phyloP scores from a whole-genome alignment of 768 basidiomycete genomes.

The Clathrus columnatus region DNA sequence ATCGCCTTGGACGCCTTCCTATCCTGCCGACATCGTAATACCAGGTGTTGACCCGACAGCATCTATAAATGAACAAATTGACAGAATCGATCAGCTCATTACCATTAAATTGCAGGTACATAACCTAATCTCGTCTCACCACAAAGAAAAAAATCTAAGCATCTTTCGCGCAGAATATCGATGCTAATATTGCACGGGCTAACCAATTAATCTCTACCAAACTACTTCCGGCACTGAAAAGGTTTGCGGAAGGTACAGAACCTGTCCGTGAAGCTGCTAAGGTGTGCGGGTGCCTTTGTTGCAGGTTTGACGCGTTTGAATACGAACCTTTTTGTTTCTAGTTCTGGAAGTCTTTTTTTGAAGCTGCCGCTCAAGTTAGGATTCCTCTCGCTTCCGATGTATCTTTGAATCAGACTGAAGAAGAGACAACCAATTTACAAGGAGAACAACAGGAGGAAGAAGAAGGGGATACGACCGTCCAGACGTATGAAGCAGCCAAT shows the following conservation, averaged over 20 bases:
- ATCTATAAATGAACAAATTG: constrained; percentile 72
- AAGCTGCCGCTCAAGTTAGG: constrained; percentile 82
- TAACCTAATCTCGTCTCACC: neutral
- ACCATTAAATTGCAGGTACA: constrained; percentile 81
- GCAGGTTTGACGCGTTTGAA: neutral
- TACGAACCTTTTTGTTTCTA: constrained; percentile 20
- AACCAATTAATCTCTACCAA: constrained; percentile 75
- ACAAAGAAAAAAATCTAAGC: neutral
- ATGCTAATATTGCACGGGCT: constrained; percentile 87
- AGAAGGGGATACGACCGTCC: constrained; percentile 7
- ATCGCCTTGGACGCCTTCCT: constrained; percentile 55
- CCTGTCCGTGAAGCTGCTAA: constrained; percentile 86
- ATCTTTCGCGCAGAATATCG: constrained; percentile 57
- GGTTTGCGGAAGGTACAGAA: constrained; percentile 79
- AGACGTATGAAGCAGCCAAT: constrained; percentile 8
- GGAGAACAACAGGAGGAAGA: constrained; percentile 7
- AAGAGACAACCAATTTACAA: constrained; percentile 14
- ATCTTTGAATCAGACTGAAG: neutral
- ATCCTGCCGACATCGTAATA: constrained; percentile 56
- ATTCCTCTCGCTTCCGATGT: constrained; percentile 41
- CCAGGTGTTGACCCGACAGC: constrained; percentile 67
- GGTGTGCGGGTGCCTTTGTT: constrained; percentile 52
- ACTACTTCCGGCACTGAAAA: constrained; percentile 81
- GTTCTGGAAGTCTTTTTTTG: constrained; percentile 98
- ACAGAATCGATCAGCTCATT: constrained; percentile 93